Conservation (phyloP, 768 basidiomycete species). For the Wakefieldia striispora region DNA sequence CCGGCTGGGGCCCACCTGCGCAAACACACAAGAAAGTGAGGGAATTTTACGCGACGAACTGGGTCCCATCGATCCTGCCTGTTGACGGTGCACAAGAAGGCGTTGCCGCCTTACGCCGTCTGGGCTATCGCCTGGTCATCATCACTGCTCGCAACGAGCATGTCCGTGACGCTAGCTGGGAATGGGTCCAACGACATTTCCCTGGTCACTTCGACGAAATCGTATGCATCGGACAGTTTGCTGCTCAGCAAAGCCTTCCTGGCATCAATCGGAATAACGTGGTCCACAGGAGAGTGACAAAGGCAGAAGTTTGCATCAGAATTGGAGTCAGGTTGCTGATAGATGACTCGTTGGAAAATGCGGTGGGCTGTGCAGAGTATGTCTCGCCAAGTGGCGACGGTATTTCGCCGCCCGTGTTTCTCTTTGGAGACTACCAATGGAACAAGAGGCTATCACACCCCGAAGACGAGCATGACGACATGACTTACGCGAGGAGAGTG, state of each 20-base stretch:
- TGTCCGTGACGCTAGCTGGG: conserved; percentile 55
- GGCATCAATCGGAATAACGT: conserved; percentile 30
- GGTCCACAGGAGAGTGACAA: conserved; percentile 55
- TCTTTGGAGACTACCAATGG: conserved; percentile 81
- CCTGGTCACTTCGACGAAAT: conserved; percentile 60
- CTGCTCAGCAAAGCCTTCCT: conserved; percentile 38
- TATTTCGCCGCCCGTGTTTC: conserved; percentile 52
- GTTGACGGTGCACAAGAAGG: conserved; percentile 64
- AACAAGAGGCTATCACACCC: conserved; percentile 55
- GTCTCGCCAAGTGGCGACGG: conserved; percentile 7
- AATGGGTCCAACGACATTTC: conserved; percentile 66
- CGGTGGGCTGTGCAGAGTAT: conserved; percentile 50
- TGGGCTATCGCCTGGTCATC: conserved; percentile 70
- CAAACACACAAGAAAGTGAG: conserved; percentile 60
- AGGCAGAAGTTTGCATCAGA: conserved; percentile 69
- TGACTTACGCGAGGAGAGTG: conserved; percentile 51
- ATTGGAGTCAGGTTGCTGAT: conserved; percentile 65
- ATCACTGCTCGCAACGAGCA: conserved; percentile 70
- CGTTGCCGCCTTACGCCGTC: conserved; percentile 48
- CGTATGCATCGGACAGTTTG: conserved; percentile 75
- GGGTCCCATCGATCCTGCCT: conserved; percentile 46
- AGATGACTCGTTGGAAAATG: conserved; percentile 82
- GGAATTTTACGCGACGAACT: conserved; percentile 53
- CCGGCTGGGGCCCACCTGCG: conserved; percentile 58
- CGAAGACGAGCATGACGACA: conserved; percentile 46